Base-by-base conservation (phyloP, 2,329 filamentous ascomycete species). In the Furcasterigmium sp. region DNA sequence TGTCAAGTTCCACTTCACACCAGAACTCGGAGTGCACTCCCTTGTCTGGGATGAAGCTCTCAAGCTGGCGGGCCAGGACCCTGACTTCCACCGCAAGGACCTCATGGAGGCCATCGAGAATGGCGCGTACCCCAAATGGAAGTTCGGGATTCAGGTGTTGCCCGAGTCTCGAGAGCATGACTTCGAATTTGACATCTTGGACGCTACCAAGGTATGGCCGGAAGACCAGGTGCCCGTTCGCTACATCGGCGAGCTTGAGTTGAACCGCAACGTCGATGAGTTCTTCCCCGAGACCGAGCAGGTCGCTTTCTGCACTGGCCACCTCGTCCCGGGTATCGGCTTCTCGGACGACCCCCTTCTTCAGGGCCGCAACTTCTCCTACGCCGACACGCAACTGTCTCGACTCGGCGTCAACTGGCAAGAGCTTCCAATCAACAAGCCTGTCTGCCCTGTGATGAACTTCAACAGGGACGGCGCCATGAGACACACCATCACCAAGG, bases 141-240 rank as follows among this genome's bases (percentile, higher is more conserved):
- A 85, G 56, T 87, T 93, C 46, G 86, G 85, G 35, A 82, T 94
- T n/a, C 88, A 94, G 56, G 72, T 82, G 4, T 76, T 93, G 18
- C 77, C 84, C 0, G 87, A 91, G 50, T 73, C 73, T 8, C 75
- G 82, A 39, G 78, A 87, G 57, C 72, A 91, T 48, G 78, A 87
- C 14, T 94, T 91, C 47, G 87, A 91, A 7, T 91, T 93, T 47
- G 88, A 93, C 54, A 84, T 91, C 23, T 76, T 94, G 2, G 88
- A 94, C 52, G 83, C 87, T 1, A 94, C 88, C 29, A 93, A 94
- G 67, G 63, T 91, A 20, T 93, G 87, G 87, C 88, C 87, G 0
- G 85, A 93, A 57, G 84, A 91, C 11, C 64, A 82, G 0, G 69
- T 90, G 0, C 87, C 87, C 0, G 73, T 91, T 17, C 76, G 84